Base-by-base conservation (phyloP, 345 rosid genomes). In the Gossypium herbaceum region DNA sequence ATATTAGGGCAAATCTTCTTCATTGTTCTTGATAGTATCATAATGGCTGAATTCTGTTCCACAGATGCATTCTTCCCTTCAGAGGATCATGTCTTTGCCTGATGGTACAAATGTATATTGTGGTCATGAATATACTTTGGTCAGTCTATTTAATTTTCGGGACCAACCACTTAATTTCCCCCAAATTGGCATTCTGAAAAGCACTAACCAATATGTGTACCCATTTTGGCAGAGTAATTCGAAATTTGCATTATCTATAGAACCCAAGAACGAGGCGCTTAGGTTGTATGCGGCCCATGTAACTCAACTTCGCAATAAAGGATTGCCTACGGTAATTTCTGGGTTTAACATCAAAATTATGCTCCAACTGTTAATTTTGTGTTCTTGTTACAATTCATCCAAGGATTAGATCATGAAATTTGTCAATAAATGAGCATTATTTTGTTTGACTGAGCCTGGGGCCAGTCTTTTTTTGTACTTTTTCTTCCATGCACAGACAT, bases 51-150 rank as follows among this genome's bases (percentile, higher is more conserved):
- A 52, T 79, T 71, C 65, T 71, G 51, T 87, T 73, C 68, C 72
- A 20, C 97, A 95, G 99, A 95, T 95, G 98, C 76, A 76, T 76
- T 86, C 91, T 54, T 95, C 99, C 68, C 92, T 95, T 17, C 81
- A 77, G 77, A 95, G 85, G 86, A 93, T 95, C 39, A 75, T 73
- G 61, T 73, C 97, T 67, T 82, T 95, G 86, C 99, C 99, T 16
- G 98, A 91, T 61, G 92, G 90, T 75, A 95, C 98, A 70, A 81
- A 77, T 74, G 78, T 95, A 79, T 95, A 91, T 74, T 95, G 98
- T 15, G 92, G 99, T 50, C 98, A 94, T 20, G 99, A 95, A 79
- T 93, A 95, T 77, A 95, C 98, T 47, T 84, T 92, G 92, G 99
- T 95, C 71, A 75, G 97, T 83, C 75, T 66, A 56, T 50, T 65